Percentiles rank a stretch among this genome's conserved stretches.
Evolutionary conservation across 2,329 filamentous ascomycete genomes (phyloP).

Genomic region (Teratosphaeria pseudoeucalypti): DNA sequence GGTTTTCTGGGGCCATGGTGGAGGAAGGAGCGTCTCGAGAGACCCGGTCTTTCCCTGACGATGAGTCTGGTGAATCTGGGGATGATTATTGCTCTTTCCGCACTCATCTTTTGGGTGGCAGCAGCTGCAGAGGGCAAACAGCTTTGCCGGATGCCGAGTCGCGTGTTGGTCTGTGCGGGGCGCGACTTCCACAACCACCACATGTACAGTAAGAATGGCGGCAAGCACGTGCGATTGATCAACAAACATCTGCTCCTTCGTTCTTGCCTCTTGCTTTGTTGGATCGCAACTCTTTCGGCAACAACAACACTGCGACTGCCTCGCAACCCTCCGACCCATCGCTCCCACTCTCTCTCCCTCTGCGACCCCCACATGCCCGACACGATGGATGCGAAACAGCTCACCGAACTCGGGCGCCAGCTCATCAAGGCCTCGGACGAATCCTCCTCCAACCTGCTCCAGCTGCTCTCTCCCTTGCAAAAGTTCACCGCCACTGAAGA

Average conservation of each 20-base stretch:
- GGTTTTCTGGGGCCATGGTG: not conserved
- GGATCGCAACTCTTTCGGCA: not conserved
- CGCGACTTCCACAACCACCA: not conserved
- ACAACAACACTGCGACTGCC: not conserved
- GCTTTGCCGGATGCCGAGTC: not conserved
- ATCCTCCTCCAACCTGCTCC: slow-evolving; percentile 59
- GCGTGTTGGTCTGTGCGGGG: not conserved
- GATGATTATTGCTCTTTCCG: not conserved
- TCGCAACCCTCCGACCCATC: too few relatives aligned
- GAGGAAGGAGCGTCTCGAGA: not conserved
- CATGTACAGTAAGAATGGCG: not conserved
- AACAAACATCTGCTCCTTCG: not conserved
- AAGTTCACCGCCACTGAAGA: slow-evolving; percentile 80
- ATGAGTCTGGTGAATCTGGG: not conserved
- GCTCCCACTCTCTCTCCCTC: not conserved
- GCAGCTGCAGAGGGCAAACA: not conserved
- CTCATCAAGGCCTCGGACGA: slow-evolving; percentile 72
- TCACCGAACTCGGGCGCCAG: slow-evolving; percentile 65
- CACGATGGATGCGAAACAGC: slow-evolving; percentile 69
- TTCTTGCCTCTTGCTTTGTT: not conserved
- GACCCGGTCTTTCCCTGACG: not conserved
- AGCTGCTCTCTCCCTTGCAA: slow-evolving; percentile 68
- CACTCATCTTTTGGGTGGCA: not conserved
- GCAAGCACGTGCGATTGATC: not conserved
- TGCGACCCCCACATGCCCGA: not conserved